Percentiles rank a stretch among this genome's conserved stretches.
Evolutionary conservation across 257 asterid genomes (phyloP).

Genomic region (Solanum tarapatanum): DNA sequence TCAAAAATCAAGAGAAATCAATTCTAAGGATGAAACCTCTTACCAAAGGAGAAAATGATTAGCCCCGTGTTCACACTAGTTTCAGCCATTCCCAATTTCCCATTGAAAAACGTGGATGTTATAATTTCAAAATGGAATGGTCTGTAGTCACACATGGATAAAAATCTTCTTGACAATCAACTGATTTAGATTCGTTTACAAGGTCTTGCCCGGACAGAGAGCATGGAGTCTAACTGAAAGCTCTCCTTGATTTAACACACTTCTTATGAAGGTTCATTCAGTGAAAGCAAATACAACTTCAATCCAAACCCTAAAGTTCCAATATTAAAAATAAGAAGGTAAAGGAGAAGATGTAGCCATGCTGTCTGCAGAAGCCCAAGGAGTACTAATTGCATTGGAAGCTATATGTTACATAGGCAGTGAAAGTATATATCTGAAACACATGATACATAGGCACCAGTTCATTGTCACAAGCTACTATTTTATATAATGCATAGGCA

Average conservation of each 20-base stretch:
- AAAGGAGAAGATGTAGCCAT: not conserved
- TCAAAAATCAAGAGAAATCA: not conserved
- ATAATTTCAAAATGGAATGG: not conserved
- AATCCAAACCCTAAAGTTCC: not conserved
- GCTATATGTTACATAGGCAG: not conserved
- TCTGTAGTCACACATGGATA: not conserved
- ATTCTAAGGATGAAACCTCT: not conserved
- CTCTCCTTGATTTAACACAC: not conserved
- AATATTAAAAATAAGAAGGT: not conserved
- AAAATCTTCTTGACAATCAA: not conserved
- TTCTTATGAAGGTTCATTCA: not conserved
- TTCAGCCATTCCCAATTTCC: not conserved
- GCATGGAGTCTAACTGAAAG: not conserved
- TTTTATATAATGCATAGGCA: not conserved
- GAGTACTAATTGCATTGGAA: not conserved
- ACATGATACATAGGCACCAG: not conserved
- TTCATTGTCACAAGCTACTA: not conserved
- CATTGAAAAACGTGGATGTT: not conserved
- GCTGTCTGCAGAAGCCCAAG: not conserved
- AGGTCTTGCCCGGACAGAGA: not conserved
- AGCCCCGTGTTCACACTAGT: not conserved
- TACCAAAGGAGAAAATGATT: not conserved
- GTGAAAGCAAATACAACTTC: not conserved
- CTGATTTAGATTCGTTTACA: not conserved
- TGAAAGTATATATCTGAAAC: not conserved